These are phyloP conservation scores for Neonectria punicea DNA, from an alignment of 2,329 filamentous ascomycete genomes.

Conservation along the genomic window DNA sequence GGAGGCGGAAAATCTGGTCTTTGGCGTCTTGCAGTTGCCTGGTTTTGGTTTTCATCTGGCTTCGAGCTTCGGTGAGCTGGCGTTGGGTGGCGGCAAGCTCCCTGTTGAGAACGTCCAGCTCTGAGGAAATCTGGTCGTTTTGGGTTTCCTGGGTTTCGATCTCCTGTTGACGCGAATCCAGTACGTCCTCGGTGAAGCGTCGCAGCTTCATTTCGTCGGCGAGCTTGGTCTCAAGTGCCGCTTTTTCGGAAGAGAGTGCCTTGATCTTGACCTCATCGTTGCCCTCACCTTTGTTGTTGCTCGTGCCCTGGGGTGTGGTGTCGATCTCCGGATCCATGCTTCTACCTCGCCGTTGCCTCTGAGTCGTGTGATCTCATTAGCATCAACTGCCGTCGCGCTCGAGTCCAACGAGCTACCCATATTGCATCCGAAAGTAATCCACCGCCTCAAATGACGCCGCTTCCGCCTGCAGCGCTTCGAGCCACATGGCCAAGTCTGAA, in stretches of 20 bases:
- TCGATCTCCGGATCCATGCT: constrained; percentile 34
- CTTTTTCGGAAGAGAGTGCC: constrained; percentile 25
- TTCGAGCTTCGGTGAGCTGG: constrained; percentile 47
- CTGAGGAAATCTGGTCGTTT: constrained; percentile 41
- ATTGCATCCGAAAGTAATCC: constrained; percentile 22
- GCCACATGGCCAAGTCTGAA: constrained; percentile 28
- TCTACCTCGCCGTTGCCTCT: constrained; percentile 8
- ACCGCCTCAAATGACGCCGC: constrained; percentile 17
- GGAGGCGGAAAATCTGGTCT: constrained; percentile 48
- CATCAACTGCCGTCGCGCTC: constrained; percentile 9
- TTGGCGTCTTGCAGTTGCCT: constrained; percentile 45
- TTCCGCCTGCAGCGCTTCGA: constrained; percentile 13
- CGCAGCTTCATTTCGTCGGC: constrained; percentile 48
- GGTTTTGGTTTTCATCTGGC: constrained; percentile 39
- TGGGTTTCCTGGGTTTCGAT: constrained; percentile 46
- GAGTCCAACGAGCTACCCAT: constrained; percentile 18
- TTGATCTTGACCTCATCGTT: constrained; percentile 17
- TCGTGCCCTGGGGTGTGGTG: constrained; percentile 8
- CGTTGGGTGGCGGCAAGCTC: constrained; percentile 45
- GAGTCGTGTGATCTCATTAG: constrained; percentile 16
- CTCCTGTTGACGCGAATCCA: constrained; percentile 50
- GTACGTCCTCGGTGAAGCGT: constrained; percentile 49
- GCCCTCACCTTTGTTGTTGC: constrained; percentile 16
- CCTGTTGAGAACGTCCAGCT: constrained; percentile 45
- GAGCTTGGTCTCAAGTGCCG: constrained; percentile 41